A percentile compares a stretch with the other conserved stretches of the same genome.
Evolutionary conservation across 1,284 basidiomycete species (phyloP).

Genomic region (Schizophyllum commune): DNA sequence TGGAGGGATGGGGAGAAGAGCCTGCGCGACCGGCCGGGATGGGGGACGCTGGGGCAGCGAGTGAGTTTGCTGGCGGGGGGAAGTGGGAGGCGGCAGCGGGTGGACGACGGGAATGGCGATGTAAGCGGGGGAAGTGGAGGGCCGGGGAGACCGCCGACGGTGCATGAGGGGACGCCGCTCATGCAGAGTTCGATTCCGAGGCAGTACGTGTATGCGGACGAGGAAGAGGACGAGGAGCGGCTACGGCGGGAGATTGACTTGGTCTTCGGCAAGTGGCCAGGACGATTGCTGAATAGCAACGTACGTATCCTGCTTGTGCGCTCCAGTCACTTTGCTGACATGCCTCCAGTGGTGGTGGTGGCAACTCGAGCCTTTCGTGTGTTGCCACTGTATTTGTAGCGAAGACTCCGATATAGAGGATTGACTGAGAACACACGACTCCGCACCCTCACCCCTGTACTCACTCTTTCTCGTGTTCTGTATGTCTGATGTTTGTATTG

Average conservation of each 20-base stretch:
- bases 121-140: neutral
- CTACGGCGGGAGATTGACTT: conserved; percentile 35
- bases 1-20: conserved; percentile 40
- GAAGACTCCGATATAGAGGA: conserved; percentile 28
- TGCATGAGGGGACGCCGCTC: conserved; percentile 4
- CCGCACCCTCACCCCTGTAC: neutral
- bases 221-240: conserved; percentile 19
- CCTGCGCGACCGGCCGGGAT: conserved; percentile 30
- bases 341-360: conserved; percentile 70
- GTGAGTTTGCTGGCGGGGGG: conserved; percentile 30
- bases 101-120: conserved; percentile 2
- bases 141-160: conserved; percentile 3
- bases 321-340: conserved; percentile 7
- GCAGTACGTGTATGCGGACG: conserved; percentile 15
- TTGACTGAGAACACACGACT: neutral
- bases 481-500: too few species aligned
- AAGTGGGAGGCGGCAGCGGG: conserved; percentile 9
- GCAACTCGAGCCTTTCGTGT: conserved; percentile 54
- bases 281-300: conserved; percentile 54
- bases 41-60: conserved; percentile 52
- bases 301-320: conserved; percentile 34
- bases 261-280: conserved; percentile 61
- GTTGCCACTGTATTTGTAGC: conserved; percentile 36
- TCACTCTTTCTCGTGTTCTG: neutral
- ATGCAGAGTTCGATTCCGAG: conserved; percentile 3